Evolutionary conservation across 2,329 filamentous ascomycete genomes (phyloP).

Genomic region (Nigrospora oryzae): DNA sequence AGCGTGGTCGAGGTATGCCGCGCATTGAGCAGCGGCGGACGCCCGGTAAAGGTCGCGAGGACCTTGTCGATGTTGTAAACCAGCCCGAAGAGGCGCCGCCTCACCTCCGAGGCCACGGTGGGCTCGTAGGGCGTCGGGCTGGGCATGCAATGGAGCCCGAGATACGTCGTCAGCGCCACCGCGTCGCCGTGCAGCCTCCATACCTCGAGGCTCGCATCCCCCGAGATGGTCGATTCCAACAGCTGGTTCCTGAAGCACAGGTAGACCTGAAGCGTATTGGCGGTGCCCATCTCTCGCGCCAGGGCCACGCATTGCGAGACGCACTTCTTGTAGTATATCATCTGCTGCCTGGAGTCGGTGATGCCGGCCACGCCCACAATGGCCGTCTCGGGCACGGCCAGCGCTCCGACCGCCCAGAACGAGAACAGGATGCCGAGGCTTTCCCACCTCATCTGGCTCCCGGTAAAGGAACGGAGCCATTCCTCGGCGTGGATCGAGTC

Average conservation of each 20-base stretch:
- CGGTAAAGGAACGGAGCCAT: conserved; percentile 16
- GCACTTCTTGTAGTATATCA: conserved; percentile 14
- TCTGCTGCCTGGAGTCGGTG: conserved; percentile 11
- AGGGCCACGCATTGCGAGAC: conserved; percentile 25
- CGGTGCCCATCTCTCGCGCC: conserved; percentile 5
- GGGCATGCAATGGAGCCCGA: conserved; percentile 22
- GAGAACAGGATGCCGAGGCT: conserved; percentile 15
- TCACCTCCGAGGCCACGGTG: conserved; percentile 25
- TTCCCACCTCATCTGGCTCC: conserved; percentile 20
- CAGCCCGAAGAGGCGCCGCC: conserved; percentile 22
- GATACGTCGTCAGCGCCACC: conserved; percentile 25
- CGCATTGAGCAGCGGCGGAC: conserved; percentile 42
- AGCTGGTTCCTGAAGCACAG: conserved; percentile 24
- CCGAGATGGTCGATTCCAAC: conserved; percentile 26
- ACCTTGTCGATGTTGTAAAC: conserved; percentile 40
- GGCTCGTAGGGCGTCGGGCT: conserved; percentile 17
- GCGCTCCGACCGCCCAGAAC: conserved; percentile 9
- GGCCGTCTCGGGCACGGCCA: not conserved
- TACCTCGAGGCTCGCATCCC: conserved; percentile 29
- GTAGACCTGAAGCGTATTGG: conserved; percentile 28
- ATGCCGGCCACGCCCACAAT: not conserved
- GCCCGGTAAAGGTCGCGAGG: conserved; percentile 40
- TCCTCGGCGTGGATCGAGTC: conserved; percentile 15
- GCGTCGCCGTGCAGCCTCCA: conserved; percentile 29
- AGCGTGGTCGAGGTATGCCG: conserved; percentile 44